Percentiles rank a stretch among this genome's conserved stretches.
Conservation (phyloP, 768 basidiomycete species). For the Lactifluus pinguis region DNA sequence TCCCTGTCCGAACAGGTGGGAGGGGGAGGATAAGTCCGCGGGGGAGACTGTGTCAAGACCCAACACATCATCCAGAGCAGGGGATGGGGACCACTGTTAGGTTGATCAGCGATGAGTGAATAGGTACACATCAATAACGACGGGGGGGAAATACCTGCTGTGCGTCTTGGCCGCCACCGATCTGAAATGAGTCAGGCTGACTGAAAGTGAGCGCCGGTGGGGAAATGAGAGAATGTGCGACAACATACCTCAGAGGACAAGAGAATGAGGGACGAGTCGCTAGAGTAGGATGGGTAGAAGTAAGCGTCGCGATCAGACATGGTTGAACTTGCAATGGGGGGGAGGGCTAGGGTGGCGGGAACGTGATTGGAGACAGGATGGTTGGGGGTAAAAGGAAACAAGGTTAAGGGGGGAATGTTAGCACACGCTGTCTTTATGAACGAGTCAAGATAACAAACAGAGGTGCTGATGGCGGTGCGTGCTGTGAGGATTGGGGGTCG, state of each 20-base stretch:
- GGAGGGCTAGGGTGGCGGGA: neutral
- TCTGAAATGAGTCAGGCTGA: constrained; percentile 6
- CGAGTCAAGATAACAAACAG: constrained; percentile 8
- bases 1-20: neutral
- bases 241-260: neutral
- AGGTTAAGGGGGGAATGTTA: neutral
- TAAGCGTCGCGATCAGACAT: neutral
- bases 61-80: neutral
- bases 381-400: neutral
- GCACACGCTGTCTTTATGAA: neutral
- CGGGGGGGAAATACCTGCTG: constrained; percentile 7
- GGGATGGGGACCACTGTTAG: neutral
- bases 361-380: neutral
- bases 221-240: neutral
- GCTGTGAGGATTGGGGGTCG: neutral
- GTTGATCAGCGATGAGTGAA: neutral
- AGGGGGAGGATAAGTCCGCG: neutral
- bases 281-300: neutral
- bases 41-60: neutral
- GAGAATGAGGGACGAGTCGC: constrained; percentile 1
- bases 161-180: constrained; percentile 4
- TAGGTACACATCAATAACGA: neutral
- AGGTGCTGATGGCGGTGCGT: constrained; percentile 10
- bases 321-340: neutral
- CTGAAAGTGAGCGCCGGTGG: neutral